phyloP scores from a whole-genome alignment of 2,329 filamentous ascomycete genomes.

The Fusarium humuli region DNA sequence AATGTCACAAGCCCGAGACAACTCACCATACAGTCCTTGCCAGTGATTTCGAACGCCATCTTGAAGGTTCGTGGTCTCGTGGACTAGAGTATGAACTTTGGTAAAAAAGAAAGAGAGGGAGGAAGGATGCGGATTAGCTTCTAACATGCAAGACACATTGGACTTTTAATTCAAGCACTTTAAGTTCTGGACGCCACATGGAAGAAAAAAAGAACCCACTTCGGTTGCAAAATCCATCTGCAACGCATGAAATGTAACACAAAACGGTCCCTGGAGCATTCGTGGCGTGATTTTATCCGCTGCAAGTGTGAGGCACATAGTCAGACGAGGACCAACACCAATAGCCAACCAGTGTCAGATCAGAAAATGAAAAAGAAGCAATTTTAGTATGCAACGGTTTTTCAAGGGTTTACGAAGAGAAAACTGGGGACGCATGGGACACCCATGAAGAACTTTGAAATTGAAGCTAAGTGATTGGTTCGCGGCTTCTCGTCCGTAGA shows the following conservation, averaged over 20 bases:
- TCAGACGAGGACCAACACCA: background rate
- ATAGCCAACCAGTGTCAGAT: background rate
- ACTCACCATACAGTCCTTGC: slow-evolving; percentile 42
- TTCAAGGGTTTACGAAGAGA: background rate
- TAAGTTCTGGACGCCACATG: background rate
- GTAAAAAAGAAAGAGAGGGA: background rate
- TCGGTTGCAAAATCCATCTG: slow-evolving; percentile 16
- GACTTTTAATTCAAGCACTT: background rate
- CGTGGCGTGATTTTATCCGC: slow-evolving; percentile 29
- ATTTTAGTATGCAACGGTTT: background rate
- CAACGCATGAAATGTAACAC: slow-evolving; percentile 8
- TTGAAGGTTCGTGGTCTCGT: background rate
- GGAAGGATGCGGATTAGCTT: background rate
- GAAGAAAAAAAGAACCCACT: slow-evolving; percentile 4
- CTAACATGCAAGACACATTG: background rate
- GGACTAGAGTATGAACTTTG: background rate
- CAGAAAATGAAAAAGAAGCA: background rate
- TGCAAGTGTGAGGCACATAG: slow-evolving; percentile 26
- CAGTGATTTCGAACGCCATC: slow-evolving; percentile 41
- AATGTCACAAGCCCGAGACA: accelerated
- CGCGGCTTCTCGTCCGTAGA: background rate
- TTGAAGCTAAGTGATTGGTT: background rate
- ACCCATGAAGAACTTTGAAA: background rate
- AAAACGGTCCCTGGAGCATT: background rate
- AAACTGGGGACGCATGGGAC: background rate